Conservation (phyloP, 805 yeast genomes). For the Clavispora santaluciae region DNA sequence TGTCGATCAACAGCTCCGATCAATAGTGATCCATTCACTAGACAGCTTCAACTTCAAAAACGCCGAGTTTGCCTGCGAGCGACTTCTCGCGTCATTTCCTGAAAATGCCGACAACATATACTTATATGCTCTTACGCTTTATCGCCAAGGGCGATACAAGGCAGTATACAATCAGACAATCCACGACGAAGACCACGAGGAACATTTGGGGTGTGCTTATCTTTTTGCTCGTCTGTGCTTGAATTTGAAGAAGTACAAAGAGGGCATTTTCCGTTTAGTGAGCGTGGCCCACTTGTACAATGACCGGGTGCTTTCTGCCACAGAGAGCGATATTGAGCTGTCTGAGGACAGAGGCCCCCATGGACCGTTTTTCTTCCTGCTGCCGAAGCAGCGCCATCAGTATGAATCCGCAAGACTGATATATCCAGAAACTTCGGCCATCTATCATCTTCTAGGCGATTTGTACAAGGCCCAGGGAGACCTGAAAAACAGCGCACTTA, state of each 20-base stretch:
- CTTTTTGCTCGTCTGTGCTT: slow-evolving; percentile 67
- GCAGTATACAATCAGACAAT: slow-evolving; percentile 49
- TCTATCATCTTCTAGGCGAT: slow-evolving; percentile 66
- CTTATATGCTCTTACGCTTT: slow-evolving; percentile 64
- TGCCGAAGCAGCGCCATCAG: slow-evolving; percentile 19
- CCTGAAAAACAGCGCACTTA: slow-evolving; percentile 56
- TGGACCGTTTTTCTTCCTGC: slow-evolving; percentile 11
- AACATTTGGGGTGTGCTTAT: slow-evolving; percentile 71
- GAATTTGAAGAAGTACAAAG: slow-evolving; percentile 47
- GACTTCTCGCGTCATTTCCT: slow-evolving; percentile 62
- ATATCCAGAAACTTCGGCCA: slow-evolving; percentile 65
- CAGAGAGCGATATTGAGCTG: slow-evolving; percentile 5
- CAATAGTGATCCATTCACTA: slow-evolving; percentile 61
- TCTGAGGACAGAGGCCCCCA: background rate
- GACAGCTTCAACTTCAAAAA: slow-evolving; percentile 66
- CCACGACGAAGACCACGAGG: slow-evolving; percentile 29
- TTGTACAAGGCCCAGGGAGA: slow-evolving; percentile 58
- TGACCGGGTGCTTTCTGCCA: slow-evolving; percentile 10
- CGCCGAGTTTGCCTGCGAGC: slow-evolving; percentile 85
- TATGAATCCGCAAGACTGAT: slow-evolving; percentile 38
- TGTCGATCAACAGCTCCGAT: slow-evolving; percentile 43
- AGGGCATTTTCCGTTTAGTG: slow-evolving; percentile 51
- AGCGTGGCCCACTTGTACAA: slow-evolving; percentile 28
- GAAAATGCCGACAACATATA: slow-evolving; percentile 57
- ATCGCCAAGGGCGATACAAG: slow-evolving; percentile 52